A percentile compares a stretch with the other conserved stretches of the same genome.
Evolutionary conservation across 2,329 filamentous ascomycete species (phyloP).

Genomic region (Sclerotinia trifoliorum): DNA sequence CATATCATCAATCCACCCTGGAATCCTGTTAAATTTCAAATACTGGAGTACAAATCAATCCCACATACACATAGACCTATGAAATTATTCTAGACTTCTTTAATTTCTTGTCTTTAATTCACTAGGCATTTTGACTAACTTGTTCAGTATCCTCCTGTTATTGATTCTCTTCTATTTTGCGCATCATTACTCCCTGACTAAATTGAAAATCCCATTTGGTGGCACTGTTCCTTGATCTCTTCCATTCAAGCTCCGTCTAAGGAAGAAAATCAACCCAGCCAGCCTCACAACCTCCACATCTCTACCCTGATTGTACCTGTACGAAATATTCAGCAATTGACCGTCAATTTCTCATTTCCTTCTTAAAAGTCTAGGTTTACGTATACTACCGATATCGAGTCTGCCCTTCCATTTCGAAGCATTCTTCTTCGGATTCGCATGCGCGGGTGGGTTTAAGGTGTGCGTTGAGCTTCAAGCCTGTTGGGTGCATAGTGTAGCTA

Average conservation of each 20-base stretch:
- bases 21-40: background rate
- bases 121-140: background rate
- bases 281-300: slow-evolving; percentile 11
- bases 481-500: slow-evolving; percentile 25
- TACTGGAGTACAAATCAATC: background rate
- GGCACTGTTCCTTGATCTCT: slow-evolving; percentile 4
- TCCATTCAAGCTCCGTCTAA: slow-evolving; percentile 6
- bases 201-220: slow-evolving; percentile 14
- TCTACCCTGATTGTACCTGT: slow-evolving; percentile 6
- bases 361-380: background rate
- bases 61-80: slow-evolving; percentile 1
- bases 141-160: background rate
- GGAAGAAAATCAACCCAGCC: slow-evolving; percentile 1
- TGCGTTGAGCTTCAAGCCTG: slow-evolving; percentile 28
- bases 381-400: background rate
- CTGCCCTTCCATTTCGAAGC: background rate
- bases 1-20: background rate
- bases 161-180: background rate
- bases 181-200: background rate
- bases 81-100: slow-evolving; percentile 12
- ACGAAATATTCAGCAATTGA: slow-evolving; percentile 14
- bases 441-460: slow-evolving; percentile 15
- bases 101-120: background rate
- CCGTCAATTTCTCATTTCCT: background rate
- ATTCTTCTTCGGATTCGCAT: slow-evolving; percentile 11